Conservation (phyloP, 805 yeast species). For the Hanseniaspora occidentalis region DNA sequence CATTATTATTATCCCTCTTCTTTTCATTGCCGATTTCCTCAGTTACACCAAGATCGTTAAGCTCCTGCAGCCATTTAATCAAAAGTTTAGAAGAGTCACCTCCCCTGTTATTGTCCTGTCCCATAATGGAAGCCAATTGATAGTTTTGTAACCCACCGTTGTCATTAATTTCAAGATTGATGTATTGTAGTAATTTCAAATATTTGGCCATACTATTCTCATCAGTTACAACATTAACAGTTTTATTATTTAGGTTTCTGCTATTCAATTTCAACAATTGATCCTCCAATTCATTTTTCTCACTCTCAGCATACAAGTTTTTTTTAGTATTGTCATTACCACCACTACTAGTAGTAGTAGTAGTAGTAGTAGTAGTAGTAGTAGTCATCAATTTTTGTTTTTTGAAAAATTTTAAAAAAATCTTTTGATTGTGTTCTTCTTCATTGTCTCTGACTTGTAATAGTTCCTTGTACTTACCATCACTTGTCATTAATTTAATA, state of each 20-base stretch:
- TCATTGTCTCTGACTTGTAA: slow-evolving; percentile 15
- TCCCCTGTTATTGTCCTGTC: slow-evolving; percentile 69
- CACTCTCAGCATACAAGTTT: too few relatives aligned
- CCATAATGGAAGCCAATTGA: slow-evolving; percentile 76
- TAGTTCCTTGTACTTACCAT: slow-evolving; percentile 13
- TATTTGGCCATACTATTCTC: slow-evolving; percentile 4
- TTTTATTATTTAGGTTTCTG: slow-evolving; percentile 12
- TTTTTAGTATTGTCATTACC: slow-evolving; percentile 7
- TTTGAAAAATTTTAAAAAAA: not conserved
- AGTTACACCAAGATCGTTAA: slow-evolving; percentile 7
- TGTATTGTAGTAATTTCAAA: slow-evolving; percentile 29
- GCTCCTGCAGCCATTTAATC: slow-evolving; percentile 53
- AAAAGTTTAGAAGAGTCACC: slow-evolving; percentile 83
- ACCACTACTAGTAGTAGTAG: slow-evolving; percentile 6
- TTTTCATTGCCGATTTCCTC: not conserved
- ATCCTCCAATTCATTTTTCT: slow-evolving; percentile 9
- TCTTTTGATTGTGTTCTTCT: slow-evolving; percentile 5
- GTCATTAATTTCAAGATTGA: slow-evolving; percentile 47
- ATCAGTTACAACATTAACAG: too few relatives aligned
- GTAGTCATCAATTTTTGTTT: too few relatives aligned
- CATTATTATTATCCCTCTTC: not conserved
- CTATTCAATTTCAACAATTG: slow-evolving; percentile 6
- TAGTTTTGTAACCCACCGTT: slow-evolving; percentile 72
- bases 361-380: too few relatives aligned
- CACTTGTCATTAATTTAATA: not conserved